Evolutionary conservation across 2,329 filamentous ascomycete genomes (phyloP).

Genomic region (Sporothrix brunneoviolacea): DNA sequence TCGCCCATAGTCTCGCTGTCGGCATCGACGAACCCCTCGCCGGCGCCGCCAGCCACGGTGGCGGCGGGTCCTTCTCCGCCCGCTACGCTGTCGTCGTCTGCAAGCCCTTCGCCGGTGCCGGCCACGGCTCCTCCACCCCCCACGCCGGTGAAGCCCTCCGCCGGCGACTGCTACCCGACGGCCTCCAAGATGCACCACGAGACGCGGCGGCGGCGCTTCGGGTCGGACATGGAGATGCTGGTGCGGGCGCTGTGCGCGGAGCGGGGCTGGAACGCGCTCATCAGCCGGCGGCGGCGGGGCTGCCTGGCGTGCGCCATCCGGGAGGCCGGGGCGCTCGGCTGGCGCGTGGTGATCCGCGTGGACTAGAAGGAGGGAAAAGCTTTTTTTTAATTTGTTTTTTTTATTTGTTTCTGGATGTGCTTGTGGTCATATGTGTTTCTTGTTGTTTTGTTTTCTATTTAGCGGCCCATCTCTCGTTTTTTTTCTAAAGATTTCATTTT

Average conservation of each 20-base stretch:
- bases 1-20: conserved; percentile 15
- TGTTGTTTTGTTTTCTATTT: neutral
- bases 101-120: neutral
- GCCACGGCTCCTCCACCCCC: neutral
- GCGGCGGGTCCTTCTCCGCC: too few species aligned
- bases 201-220: conserved; percentile 50
- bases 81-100: neutral
- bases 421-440: neutral
- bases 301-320: conserved; percentile 69
- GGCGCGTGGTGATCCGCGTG: conserved; percentile 59
- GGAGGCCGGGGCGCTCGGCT: conserved; percentile 64
- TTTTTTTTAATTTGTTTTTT: too few species aligned
- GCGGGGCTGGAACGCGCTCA: conserved; percentile 65
- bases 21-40: neutral
- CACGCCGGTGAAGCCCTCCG: neutral
- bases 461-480: neutral
- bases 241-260: conserved; percentile 68
- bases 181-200: conserved; percentile 50
- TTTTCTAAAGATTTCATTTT: too few species aligned
- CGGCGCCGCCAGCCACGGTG: too few species aligned
- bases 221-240: conserved; percentile 62
- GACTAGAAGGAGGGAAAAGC: conserved; percentile 35
- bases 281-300: conserved; percentile 60
- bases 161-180: neutral
- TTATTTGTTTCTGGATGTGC: too few species aligned